Base-by-base conservation (phyloP, 768 basidiomycete genomes). In the Lentinula lateritia region DNA sequence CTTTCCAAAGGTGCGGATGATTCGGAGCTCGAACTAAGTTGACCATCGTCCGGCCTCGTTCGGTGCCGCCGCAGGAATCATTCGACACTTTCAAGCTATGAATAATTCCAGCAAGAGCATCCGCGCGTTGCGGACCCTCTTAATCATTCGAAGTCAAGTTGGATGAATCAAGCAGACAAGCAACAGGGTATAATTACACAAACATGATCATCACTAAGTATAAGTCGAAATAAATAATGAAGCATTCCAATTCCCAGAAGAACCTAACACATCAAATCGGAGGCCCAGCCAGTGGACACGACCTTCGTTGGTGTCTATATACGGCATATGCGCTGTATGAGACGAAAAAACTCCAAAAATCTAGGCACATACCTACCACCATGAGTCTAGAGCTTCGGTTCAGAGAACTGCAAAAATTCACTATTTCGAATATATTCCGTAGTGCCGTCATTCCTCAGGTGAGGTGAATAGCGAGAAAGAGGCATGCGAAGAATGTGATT, bases 401-500 rank as follows among this genome's bases (percentile, higher is more conserved):
- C 55, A 32, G 38, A 15, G 39, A 56, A 60, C n/a, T 52, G 50
- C 50, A 60, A 52, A 32, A 60, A 60, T 52, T 53, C 59, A 42
- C 50, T 52, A 15, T 52, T 34, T 10, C 59, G 45, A 15, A 18
- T 32, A 18, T 60, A 60, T 15, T 52, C 39, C 13, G 28, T 36
- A 20, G 13, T 20, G 6, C 18, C 13, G 35, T 15, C 62, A 39
- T 41, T 39, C 35, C 50, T 62, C 35, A 65, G 45, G 32, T 70
- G 67, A 20, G 79, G 78, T 34, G 68, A 71, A 70, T 81, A 86
- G 59, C 81, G 77, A 5, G 82, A 81, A 41, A 87, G 72, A 16
- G 83, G 74, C 64, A 73, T 77, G 52, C 73, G 67, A 79, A 82
- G 82, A 66, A 85, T 71, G 65, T 85, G 83, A 61, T 75, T 78